Conservation (phyloP, 2,329 filamentous ascomycete genomes). For the Paradendryphiella salina region DNA sequence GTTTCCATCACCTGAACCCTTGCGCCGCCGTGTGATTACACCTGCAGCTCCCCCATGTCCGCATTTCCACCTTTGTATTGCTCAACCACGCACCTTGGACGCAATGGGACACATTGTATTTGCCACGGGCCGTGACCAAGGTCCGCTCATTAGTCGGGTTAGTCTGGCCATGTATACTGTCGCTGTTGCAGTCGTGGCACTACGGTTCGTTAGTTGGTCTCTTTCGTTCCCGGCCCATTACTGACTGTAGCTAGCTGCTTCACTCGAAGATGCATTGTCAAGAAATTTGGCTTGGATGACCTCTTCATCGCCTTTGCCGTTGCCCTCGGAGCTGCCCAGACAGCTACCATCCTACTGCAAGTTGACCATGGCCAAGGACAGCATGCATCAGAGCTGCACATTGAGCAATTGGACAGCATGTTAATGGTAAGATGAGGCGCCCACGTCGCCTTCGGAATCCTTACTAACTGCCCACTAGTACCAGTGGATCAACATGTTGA, state of each 20-base stretch:
- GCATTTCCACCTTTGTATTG: constrained; percentile 9
- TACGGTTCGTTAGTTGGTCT: constrained; percentile 18
- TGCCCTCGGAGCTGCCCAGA: constrained; percentile 32
- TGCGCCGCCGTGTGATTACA: constrained; percentile 1
- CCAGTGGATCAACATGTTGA: constrained; percentile 33
- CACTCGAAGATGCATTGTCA: constrained; percentile 31
- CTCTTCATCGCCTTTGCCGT: constrained; percentile 33
- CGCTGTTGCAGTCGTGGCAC: constrained; percentile 27
- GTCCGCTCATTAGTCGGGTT: constrained; percentile 29
- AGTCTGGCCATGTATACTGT: constrained; percentile 27
- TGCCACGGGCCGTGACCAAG: constrained; percentile 18
- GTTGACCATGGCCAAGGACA: constrained; percentile 31
- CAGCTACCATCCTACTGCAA: constrained; percentile 30
- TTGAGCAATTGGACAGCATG: constrained; percentile 27
- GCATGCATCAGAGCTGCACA: constrained; percentile 22
- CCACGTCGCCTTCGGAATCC: too few relatives aligned
- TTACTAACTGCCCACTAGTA: constrained; percentile 21
- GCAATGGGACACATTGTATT: constrained; percentile 29
- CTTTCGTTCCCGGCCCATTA: background rate
- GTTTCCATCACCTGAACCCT: constrained; percentile 1
- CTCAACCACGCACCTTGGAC: constrained; percentile 3
- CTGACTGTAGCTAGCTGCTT: constrained; percentile 23
- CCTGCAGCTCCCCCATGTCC: constrained; percentile 18
- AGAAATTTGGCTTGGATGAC: constrained; percentile 34
- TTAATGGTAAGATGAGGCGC: constrained; percentile 22